A percentile compares a stretch with the other conserved stretches of the same genome.
These are phyloP conservation scores for Zelopaecilomyces penicillatus DNA, from an alignment of 2,329 filamentous ascomycete genomes.

Conservation along the genomic window DNA sequence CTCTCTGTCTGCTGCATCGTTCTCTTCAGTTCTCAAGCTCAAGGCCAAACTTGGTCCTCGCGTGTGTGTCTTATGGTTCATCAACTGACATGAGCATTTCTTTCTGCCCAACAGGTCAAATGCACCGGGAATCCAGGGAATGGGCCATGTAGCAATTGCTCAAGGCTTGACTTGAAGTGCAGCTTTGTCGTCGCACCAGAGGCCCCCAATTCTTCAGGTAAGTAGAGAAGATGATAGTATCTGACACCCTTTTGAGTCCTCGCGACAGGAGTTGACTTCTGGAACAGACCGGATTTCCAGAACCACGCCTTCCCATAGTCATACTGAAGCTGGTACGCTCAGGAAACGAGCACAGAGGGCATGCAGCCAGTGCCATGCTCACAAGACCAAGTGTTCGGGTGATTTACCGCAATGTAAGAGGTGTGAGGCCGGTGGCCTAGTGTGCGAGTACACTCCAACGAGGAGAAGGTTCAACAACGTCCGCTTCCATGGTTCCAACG, in stretches of 20 bases:
- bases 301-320: slow-evolving; percentile 31
- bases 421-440: slow-evolving; percentile 25
- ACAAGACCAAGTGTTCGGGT: slow-evolving; percentile 36
- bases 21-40: background rate
- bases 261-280: background rate
- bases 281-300: slow-evolving; percentile 24
- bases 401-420: slow-evolving; percentile 31
- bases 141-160: slow-evolving; percentile 30
- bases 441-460: slow-evolving; percentile 31
- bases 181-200: slow-evolving; percentile 22
- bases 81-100: background rate
- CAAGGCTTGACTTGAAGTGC: slow-evolving; percentile 28
- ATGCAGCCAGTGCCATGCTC: slow-evolving; percentile 32
- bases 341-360: slow-evolving; percentile 34
- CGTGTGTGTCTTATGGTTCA: background rate
- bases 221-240: background rate
- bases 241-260: background rate
- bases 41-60: background rate
- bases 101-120: slow-evolving; percentile 27
- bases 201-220: slow-evolving; percentile 15
- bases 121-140: slow-evolving; percentile 29
- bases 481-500: slow-evolving; percentile 14
- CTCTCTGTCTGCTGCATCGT: background rate
- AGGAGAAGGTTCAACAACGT: slow-evolving; percentile 31
- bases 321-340: slow-evolving; percentile 34